phyloP scores from a whole-genome alignment of 164 flowering plant genomes.

The Kalanchoe fedtschenkoi region DNA sequence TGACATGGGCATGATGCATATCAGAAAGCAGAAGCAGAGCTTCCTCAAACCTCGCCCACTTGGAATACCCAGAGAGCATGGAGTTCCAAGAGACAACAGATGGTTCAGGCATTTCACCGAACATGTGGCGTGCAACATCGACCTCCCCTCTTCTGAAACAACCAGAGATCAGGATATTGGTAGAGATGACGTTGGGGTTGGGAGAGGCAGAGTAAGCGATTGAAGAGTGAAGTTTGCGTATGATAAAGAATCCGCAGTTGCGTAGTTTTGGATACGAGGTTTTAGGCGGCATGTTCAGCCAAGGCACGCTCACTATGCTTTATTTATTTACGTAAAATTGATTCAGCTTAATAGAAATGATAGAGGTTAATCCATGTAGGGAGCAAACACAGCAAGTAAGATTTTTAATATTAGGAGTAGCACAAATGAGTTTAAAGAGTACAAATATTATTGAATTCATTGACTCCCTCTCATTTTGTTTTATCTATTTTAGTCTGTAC shows the following conservation, averaged over 20 bases:
- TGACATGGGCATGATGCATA: constrained; percentile 30
- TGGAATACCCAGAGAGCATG: constrained; percentile 49
- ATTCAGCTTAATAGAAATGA: too few relatives aligned
- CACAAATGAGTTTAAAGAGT: too few relatives aligned
- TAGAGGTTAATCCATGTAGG: too few relatives aligned
- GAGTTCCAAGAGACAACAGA: constrained; percentile 64
- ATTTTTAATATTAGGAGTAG: too few relatives aligned
- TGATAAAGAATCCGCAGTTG: too few relatives aligned
- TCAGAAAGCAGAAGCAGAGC: constrained; percentile 26
- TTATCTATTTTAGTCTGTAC: too few relatives aligned
- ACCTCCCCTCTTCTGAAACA: constrained; percentile 22
- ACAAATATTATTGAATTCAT: too few relatives aligned
- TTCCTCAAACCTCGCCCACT: constrained; percentile 27
- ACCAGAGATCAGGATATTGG: constrained; percentile 25
- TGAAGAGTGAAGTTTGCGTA: constrained; percentile 11
- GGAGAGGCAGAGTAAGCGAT: not conserved
- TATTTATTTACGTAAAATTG: too few relatives aligned
- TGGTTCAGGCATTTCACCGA: constrained; percentile 46
- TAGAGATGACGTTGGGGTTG: constrained; percentile 16
- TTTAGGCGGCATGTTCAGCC: not conserved
- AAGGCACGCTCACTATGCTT: too few relatives aligned
- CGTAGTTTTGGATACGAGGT: not conserved
- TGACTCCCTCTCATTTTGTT: too few relatives aligned
- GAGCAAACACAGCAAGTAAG: too few relatives aligned
- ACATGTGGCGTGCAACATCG: constrained; percentile 33